Evolutionary conservation across 176 grass and related monocot genomes (phyloP), one percentile per base, ranked within the genome.

Genomic region (Areca catechu): DNA sequence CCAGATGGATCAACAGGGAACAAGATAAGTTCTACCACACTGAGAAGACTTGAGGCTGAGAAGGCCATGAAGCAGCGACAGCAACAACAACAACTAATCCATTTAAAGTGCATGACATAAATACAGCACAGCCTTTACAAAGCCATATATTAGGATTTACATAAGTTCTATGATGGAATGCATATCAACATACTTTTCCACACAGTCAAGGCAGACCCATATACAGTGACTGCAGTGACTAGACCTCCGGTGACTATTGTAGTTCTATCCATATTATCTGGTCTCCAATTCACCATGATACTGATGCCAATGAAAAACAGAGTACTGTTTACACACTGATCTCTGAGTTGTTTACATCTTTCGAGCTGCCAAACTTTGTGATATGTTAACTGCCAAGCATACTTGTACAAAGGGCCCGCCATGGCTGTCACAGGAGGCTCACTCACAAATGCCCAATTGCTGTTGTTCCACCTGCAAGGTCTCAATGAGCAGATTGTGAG

Each of bases 1-100:
- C 77, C 80, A 51, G 87, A 88, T 51, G 56, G 71, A 53, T 76
- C 71, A 7, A 88, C 87, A 18, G 84, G 87, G 4, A 72, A 72
- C 53, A 98, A 98, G 60, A 73, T 98, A 20, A 98, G 93, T 57
- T 98, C 93, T 19, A 85, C 83, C 17, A 63, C 78, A 48, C 70
- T 98, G 56, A 71, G 93, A 70, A 88, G 69, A 80, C 75, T 82
- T 2, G 93, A 85, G 59, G 78, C 84, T 3, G 83, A 88, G 53
- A 9, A 34, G 54, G 25, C 65, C 7, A 29, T 37, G 34, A 10
- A 54, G 64, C 22, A 54, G 16, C 15, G n/a, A n/a, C n/a, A 58
- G 22, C 56, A 58, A 28, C 56, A 58, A 5, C 56, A 17, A 7
- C 51, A 53, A 58, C 54, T 22, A 58, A 5, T 25, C 15, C 14